Conservation (phyloP, 768 basidiomycete genomes). For the Podaxis mareebaensis region DNA sequence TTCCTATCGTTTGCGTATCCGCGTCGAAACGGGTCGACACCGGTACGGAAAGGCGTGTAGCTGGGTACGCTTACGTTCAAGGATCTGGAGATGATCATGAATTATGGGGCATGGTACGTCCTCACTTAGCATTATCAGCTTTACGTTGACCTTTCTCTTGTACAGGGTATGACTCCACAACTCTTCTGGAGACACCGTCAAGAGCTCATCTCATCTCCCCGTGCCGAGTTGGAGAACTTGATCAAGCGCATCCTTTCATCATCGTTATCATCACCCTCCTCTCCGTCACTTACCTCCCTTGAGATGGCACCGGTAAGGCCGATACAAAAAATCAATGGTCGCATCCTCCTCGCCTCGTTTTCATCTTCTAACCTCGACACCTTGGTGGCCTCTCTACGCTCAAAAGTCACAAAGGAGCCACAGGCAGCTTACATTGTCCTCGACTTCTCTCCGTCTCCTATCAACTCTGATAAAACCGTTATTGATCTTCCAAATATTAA, state of each 20-base stretch:
- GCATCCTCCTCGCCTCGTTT: conserved; percentile 40
- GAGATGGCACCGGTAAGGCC: conserved; percentile 24
- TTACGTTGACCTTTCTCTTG: neutral
- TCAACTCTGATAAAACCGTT: neutral
- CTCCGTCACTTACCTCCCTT: neutral
- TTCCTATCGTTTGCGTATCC: conserved; percentile 79
- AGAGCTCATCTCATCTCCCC: conserved; percentile 45
- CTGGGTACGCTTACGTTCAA: conserved; percentile 87
- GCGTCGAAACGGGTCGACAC: conserved; percentile 73
- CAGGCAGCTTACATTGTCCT: conserved; percentile 32
- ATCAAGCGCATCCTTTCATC: conserved; percentile 34
- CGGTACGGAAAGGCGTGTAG: conserved; percentile 57
- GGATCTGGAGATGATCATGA: conserved; percentile 97
- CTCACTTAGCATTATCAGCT: conserved; percentile 8
- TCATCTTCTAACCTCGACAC: conserved; percentile 23
- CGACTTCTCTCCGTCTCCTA: neutral
- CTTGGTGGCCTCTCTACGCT: conserved; percentile 15
- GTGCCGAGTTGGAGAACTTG: conserved; percentile 50
- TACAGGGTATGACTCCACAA: conserved; percentile 71
- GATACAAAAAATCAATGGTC: conserved; percentile 37
- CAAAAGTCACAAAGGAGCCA: neutral
- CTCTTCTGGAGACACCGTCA: conserved; percentile 67
- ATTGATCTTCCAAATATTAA: neutral
- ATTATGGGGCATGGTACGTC: conserved; percentile 73
- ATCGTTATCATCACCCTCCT: neutral